These are phyloP conservation scores for Thamnidium elegans DNA, from an alignment of 192 early-diverging fungal species.

Conservation along the genomic window DNA sequence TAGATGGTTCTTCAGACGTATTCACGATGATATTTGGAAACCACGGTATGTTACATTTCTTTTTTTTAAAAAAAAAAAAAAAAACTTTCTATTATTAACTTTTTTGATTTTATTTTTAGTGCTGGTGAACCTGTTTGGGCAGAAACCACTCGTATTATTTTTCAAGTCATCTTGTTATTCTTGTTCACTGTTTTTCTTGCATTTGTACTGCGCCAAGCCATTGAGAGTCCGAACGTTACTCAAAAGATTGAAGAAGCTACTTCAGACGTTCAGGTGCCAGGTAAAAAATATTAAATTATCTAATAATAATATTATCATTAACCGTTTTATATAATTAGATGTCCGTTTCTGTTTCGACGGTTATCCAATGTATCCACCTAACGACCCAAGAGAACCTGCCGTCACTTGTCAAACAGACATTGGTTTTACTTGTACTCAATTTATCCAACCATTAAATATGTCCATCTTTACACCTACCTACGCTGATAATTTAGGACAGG, in stretches of 20 bases:
- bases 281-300: constrained; percentile 3
- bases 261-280: constrained; percentile 25
- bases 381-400: constrained; percentile 18
- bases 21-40: constrained; percentile 35
- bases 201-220: constrained; percentile 31
- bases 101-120: constrained; percentile 14
- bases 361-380: constrained; percentile 9
- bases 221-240: constrained; percentile 31
- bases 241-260: constrained; percentile 23
- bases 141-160: constrained; percentile 34
- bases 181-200: constrained; percentile 28
- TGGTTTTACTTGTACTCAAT: constrained; percentile 21
- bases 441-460: constrained; percentile 24
- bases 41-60: constrained; percentile 17
- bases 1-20: constrained; percentile 25
- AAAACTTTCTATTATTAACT: constrained; percentile 7
- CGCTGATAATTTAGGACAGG: constrained; percentile 27
- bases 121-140: constrained; percentile 39
- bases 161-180: constrained; percentile 33
- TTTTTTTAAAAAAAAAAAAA: constrained; percentile 14
- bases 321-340: constrained; percentile 13
- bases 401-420: constrained; percentile 28
- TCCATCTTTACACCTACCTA: constrained; percentile 23
- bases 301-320: not conserved
- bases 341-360: constrained; percentile 39